These are phyloP conservation scores for Bauhinia variegata DNA, from an alignment of 306 rosid genomes.

Conservation along the genomic window DNA sequence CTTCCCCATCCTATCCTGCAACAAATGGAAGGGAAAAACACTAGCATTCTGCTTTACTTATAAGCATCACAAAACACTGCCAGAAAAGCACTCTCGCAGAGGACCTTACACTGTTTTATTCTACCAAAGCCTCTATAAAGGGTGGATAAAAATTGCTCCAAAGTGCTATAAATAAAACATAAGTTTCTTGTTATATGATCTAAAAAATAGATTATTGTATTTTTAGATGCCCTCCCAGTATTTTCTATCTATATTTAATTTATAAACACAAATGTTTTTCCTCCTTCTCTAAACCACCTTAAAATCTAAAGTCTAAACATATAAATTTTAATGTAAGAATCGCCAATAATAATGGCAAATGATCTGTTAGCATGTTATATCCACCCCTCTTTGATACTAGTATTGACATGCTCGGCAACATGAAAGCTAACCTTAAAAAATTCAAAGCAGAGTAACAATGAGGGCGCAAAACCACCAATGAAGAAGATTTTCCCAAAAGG, in stretches of 20 bases:
- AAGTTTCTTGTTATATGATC: background rate
- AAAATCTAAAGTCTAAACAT: background rate
- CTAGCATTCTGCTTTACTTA: too few species aligned
- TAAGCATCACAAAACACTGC: too few species aligned
- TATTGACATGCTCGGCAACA: background rate
- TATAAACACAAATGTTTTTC: background rate
- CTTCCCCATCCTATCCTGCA: too few species aligned
- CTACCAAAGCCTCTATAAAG: too few species aligned
- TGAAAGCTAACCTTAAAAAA: background rate
- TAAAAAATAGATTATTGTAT: background rate
- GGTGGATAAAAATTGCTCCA: too few species aligned
- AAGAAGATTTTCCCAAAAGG: background rate
- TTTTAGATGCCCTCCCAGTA: background rate
- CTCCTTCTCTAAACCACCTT: slow-evolving; percentile 3
- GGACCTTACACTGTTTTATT: too few species aligned
- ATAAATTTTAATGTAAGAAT: too few species aligned
- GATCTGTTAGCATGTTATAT: background rate
- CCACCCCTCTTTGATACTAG: background rate
- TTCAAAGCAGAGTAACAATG: too few species aligned
- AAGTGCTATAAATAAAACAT: background rate
- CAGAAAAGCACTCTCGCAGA: too few species aligned
- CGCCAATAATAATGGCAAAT: background rate
- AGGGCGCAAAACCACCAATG: background rate
- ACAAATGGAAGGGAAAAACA: too few species aligned
- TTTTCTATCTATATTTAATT: background rate